Evolutionary conservation across 139 green algal species (phyloP), one percentile per base, ranked within the genome.

Genomic region (Diplosphaera chodatii): DNA sequence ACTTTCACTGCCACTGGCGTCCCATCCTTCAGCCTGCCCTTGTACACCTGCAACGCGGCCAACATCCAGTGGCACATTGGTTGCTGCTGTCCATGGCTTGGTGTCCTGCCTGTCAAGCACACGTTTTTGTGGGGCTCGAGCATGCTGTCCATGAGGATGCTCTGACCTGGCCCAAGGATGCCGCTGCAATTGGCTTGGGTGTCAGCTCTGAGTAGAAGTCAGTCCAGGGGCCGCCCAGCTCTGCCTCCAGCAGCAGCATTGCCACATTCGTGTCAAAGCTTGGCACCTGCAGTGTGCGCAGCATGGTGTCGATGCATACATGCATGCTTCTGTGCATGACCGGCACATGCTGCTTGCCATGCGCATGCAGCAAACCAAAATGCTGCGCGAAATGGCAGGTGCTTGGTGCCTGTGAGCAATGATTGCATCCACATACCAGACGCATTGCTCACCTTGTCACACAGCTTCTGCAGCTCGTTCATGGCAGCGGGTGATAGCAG

Each of bases 401-500:
- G n/a, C n/a, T n/a, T n/a, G n/a, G n/a, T n/a, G n/a, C n/a, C n/a
- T n/a, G n/a, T n/a, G n/a, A n/a, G n/a, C n/a, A n/a, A n/a, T n/a
- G n/a, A n/a, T n/a, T n/a, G n/a, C n/a, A n/a, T n/a, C n/a, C n/a
- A n/a, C n/a, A n/a, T n/a, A n/a, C n/a, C n/a, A n/a, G n/a, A n/a
- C n/a, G n/a, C n/a, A n/a, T n/a, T n/a, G n/a, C n/a, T 48, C 71
- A 83, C 94, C 83, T 99, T 99, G 86, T 99, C 95, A 80, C 95
- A 99, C 64, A 99, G 88, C 87, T 97, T 97, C 84, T 99, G 95
- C 75, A 99, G 84, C 86, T 99, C 95, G 67, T 86, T 87, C 95
- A 99, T 99, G 32, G 95, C 95, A 3, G 90, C 87, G 21, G 95
- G 95, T 3, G 84, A 93, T 31, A 99, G 89, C 22, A 99, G 71